These are phyloP conservation scores for Mallotus nudiflorus DNA, from an alignment of 345 rosid genomes.

Conservation along the genomic window DNA sequence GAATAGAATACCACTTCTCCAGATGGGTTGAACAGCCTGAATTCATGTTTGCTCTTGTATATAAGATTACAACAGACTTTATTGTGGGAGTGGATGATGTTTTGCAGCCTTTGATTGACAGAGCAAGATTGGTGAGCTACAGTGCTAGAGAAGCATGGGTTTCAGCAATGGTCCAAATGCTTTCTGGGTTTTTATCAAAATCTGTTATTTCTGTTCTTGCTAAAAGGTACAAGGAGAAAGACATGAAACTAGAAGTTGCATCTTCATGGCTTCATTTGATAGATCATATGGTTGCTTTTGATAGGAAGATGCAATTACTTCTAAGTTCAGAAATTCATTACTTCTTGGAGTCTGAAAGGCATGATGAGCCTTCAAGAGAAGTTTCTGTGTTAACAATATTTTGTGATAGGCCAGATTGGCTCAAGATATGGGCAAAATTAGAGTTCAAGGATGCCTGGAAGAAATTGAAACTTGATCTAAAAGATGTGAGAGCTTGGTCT, in stretches of 20 bases:
- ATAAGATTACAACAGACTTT: constrained; percentile 63
- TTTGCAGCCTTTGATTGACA: constrained; percentile 80
- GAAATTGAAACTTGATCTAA: constrained; percentile 55
- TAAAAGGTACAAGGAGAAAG: constrained; percentile 47
- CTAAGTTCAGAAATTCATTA: constrained; percentile 49
- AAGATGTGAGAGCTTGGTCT: constrained; percentile 58
- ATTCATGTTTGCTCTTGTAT: constrained; percentile 62
- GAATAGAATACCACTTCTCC: constrained; percentile 74
- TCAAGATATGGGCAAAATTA: constrained; percentile 76
- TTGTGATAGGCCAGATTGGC: constrained; percentile 62
- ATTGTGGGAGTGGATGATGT: constrained; percentile 62
- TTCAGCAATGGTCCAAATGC: constrained; percentile 67
- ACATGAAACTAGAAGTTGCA: constrained; percentile 45
- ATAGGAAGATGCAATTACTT: constrained; percentile 56
- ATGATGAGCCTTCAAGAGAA: constrained; percentile 36
- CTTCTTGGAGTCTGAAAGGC: constrained; percentile 37
- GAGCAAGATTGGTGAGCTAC: constrained; percentile 53
- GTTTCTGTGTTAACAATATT: constrained; percentile 52
- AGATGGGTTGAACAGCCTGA: constrained; percentile 75
- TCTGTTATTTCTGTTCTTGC: constrained; percentile 48
- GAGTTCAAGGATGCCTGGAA: constrained; percentile 73
- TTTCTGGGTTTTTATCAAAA: constrained; percentile 57
- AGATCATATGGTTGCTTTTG: constrained; percentile 68
- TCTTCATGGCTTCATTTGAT: constrained; percentile 74
- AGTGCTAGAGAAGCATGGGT: constrained; percentile 91